Evolutionary conservation across 371 early-diverging fungal species (phyloP).

Genomic region (Mortierella sp.): DNA sequence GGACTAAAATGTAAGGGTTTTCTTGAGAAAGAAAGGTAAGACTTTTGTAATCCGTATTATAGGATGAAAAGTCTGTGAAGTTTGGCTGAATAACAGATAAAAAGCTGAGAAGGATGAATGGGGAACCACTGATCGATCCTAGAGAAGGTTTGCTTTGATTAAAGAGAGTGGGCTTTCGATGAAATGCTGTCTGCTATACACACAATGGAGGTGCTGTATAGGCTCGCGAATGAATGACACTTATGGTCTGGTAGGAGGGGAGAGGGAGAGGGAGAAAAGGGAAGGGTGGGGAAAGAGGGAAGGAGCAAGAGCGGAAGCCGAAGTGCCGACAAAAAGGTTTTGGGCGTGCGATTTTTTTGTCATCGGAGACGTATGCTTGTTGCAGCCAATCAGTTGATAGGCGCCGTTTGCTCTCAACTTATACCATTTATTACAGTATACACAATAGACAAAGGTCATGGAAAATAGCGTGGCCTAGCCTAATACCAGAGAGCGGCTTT

Average conservation of each 20-base stretch:
- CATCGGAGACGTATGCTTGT: too few relatives aligned
- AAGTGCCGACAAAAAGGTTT: too few relatives aligned
- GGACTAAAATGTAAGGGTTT: conserved; percentile 7
- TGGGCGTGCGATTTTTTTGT: too few relatives aligned
- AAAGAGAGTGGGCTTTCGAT: neutral
- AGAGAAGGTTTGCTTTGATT: neutral
- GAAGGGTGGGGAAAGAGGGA: conserved; percentile 8
- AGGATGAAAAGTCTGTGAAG: conserved; percentile 32
- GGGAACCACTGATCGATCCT: neutral
- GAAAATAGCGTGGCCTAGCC: too few relatives aligned
- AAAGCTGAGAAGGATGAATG: neutral
- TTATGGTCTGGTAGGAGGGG: conserved; percentile 1
- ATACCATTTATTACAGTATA: too few relatives aligned
- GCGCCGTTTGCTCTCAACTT: too few relatives aligned
- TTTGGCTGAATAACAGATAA: neutral
- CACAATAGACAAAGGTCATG: too few relatives aligned
- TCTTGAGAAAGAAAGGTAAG: conserved; percentile 29
- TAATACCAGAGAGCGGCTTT: too few relatives aligned
- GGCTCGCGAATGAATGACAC: neutral
- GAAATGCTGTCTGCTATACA: neutral
- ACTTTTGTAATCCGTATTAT: conserved; percentile 43
- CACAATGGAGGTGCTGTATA: neutral
- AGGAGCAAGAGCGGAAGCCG: conserved; percentile 4
- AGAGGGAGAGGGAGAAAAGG: conserved; percentile 1
- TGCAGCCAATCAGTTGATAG: too few relatives aligned